Percentiles rank a stretch among this genome's conserved stretches.
Conservation (phyloP, 495 filamentous ascomycete genomes). For the Glonium stellatum region DNA sequence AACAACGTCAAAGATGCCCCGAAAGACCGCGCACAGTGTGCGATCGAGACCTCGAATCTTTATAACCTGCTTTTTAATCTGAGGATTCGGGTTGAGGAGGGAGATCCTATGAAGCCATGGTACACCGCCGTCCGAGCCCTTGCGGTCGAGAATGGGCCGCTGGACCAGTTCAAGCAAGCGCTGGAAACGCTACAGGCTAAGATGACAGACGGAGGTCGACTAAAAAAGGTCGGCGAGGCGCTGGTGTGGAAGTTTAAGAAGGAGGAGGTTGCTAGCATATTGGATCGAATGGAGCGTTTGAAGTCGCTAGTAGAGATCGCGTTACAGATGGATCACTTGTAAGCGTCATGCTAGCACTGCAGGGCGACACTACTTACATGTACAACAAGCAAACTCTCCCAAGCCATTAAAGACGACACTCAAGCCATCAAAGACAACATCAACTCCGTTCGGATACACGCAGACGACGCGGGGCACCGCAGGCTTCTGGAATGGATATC, state of each 20-base stretch:
- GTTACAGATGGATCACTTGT: slow-evolving; percentile 31
- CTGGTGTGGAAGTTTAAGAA: slow-evolving; percentile 31
- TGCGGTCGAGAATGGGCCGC: slow-evolving; percentile 21
- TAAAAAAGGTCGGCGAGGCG: slow-evolving; percentile 20
- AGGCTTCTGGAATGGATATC: slow-evolving; percentile 19
- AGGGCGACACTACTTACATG: background rate
- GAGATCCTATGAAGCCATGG: slow-evolving; percentile 19
- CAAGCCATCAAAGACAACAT: background rate
- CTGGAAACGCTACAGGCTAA: slow-evolving; percentile 27
- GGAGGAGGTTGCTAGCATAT: slow-evolving; percentile 22
- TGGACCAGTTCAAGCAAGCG: slow-evolving; percentile 27
- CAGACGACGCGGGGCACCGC: background rate
- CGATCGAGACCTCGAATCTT: slow-evolving; percentile 26
- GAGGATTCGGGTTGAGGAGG: slow-evolving; percentile 23
- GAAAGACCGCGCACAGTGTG: slow-evolving; percentile 26
- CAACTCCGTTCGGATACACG: background rate
- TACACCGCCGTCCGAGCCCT: slow-evolving; percentile 24
- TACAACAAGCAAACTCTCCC: slow-evolving; percentile 1
- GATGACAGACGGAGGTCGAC: slow-evolving; percentile 12
- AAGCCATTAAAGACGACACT: slow-evolving; percentile 6
- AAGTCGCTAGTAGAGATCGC: slow-evolving; percentile 25
- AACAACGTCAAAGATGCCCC: slow-evolving; percentile 32
- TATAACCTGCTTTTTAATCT: slow-evolving; percentile 27
- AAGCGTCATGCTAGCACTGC: slow-evolving; percentile 7
- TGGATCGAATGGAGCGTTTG: slow-evolving; percentile 28